phyloP scores from a whole-genome alignment of 2,329 filamentous ascomycete species.

The Colletotrichum musicola region DNA sequence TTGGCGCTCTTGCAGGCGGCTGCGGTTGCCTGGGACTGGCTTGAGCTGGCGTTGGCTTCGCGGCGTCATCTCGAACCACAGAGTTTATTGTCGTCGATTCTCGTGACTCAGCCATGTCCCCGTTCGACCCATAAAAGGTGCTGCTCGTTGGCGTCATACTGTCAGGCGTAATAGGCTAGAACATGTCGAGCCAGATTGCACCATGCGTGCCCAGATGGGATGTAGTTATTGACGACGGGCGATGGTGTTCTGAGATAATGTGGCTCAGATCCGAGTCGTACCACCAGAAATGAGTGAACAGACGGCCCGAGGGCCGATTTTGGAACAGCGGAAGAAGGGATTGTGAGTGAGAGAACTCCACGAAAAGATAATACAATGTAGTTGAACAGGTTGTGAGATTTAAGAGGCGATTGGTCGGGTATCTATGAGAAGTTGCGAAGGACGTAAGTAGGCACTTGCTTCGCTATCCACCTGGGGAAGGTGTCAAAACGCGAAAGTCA shows the following conservation, averaged over 20 bases:
- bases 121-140: background rate
- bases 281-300: background rate
- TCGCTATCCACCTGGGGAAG: background rate
- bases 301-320: too few species aligned
- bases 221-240: background rate
- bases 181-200: background rate
- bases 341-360: too few species aligned
- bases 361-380: too few species aligned
- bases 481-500: slow-evolving; percentile 12
- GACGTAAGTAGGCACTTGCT: too few species aligned
- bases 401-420: background rate
- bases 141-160: background rate
- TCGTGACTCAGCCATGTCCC: background rate
- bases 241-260: background rate
- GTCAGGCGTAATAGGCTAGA: background rate
- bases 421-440: background rate
- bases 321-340: too few species aligned
- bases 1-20: background rate
- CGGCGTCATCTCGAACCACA: background rate
- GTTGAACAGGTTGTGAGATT: too few species aligned
- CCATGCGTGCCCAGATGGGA: background rate
- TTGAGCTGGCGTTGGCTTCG: background rate
- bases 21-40: background rate
- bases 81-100: background rate
- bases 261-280: background rate